Conservation (phyloP, 768 basidiomycete species). For the Russula lepida region DNA sequence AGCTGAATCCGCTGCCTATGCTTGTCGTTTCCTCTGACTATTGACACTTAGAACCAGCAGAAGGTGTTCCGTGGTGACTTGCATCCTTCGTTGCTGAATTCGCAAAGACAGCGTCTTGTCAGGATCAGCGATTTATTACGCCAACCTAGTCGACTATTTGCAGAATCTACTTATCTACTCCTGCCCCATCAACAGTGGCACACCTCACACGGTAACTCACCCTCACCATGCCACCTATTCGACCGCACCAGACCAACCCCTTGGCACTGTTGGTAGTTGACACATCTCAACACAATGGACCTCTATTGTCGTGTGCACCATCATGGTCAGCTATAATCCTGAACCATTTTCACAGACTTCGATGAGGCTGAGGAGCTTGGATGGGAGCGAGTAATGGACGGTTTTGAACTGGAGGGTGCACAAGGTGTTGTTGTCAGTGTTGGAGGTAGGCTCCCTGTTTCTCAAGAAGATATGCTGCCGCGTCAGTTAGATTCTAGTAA, state of each 20-base stretch:
- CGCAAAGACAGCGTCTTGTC: neutral
- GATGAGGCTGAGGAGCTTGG: constrained; percentile 99
- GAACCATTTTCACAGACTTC: constrained; percentile 98
- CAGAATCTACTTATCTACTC: no score
- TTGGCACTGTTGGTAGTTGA: no score
- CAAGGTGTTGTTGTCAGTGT: constrained; percentile 95
- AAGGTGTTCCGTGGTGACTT: no score
- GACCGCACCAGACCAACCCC: no score
- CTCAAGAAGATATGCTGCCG: neutral
- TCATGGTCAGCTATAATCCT: constrained; percentile 99
- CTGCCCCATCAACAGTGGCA: no score
- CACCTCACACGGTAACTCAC: no score
- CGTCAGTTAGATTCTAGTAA: no score
- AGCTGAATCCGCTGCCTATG: neutral
- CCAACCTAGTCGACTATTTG: neutral
- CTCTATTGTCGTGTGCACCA: constrained; percentile 83
- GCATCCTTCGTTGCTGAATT: neutral
- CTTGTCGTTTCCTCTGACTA: neutral
- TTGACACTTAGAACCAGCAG: no score
- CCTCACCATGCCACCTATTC: no score
- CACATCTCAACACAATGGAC: no score
- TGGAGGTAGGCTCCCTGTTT: constrained; percentile 54
- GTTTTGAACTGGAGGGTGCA: constrained; percentile 91
- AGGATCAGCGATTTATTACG: neutral
- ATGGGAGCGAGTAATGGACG: constrained; percentile 98